A percentile compares a stretch with the other conserved stretches of the same genome.
These are phyloP conservation scores for Boletus reticulatus DNA, from an alignment of 768 basidiomycete genomes.

Conservation along the genomic window DNA sequence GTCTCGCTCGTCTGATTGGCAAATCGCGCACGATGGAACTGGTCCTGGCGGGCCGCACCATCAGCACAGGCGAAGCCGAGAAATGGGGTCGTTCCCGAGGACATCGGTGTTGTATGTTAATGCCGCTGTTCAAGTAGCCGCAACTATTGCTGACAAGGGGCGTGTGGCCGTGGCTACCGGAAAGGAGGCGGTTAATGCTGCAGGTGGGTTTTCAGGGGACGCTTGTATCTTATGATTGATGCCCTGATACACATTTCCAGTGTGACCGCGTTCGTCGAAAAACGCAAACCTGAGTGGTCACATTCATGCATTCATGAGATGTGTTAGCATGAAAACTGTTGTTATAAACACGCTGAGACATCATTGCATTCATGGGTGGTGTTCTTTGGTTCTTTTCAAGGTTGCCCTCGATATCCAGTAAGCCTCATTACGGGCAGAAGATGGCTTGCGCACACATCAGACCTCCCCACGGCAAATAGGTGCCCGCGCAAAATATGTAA, in stretches of 20 bases:
- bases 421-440: no score
- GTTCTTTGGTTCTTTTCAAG: background rate
- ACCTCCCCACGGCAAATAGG: no score
- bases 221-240: background rate
- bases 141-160: conserved; percentile 77
- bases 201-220: conserved; percentile 59
- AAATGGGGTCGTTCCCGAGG: conserved; percentile 77
- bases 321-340: background rate
- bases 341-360: background rate
- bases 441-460: no score
- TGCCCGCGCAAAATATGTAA: background rate
- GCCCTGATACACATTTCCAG: conserved; percentile 38
- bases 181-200: conserved; percentile 96
- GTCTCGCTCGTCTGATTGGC: conserved; percentile 80
- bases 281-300: conserved; percentile 83
- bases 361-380: background rate
- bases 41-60: conserved; percentile 80
- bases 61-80: conserved; percentile 80
- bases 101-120: conserved; percentile 82
- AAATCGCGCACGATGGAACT: conserved; percentile 96
- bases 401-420: background rate
- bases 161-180: conserved; percentile 79
- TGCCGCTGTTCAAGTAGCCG: conserved; percentile 81
- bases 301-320: conserved; percentile 43
- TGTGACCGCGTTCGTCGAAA: conserved; percentile 93